These are phyloP conservation scores for Amoebophrya sp. DNA, from an alignment of 169 alveolate species.

Conservation along the genomic window DNA sequence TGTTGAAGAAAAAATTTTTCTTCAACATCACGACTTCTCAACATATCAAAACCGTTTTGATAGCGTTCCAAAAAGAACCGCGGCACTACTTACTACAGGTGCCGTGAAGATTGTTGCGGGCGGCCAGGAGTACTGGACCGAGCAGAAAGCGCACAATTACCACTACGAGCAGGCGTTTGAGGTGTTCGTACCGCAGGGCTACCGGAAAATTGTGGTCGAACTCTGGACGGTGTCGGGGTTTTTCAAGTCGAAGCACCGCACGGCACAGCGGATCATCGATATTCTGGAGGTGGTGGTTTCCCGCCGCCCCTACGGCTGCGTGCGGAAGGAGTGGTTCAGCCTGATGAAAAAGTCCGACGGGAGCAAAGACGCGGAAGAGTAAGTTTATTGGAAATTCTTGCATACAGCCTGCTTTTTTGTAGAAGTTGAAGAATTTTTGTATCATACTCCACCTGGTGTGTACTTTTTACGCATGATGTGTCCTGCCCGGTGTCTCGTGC, in stretches of 20 bases:
- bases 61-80: no score
- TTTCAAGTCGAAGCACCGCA: neutral
- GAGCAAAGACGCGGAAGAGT: neutral
- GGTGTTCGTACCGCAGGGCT: neutral
- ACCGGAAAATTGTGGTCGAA: neutral
- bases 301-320: neutral
- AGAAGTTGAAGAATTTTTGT: no score
- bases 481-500: no score
- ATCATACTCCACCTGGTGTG: no score
- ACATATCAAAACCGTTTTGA: no score
- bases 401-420: no score
- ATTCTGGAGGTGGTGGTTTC: neutral
- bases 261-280: neutral
- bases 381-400: no score
- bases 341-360: neutral
- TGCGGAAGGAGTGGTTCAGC: neutral
- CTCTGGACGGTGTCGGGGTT: neutral
- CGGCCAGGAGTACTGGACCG: neutral
- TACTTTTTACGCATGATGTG: no score
- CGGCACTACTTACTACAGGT: no score
- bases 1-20: no score
- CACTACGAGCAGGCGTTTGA: neutral
- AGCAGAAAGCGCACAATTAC: no score
- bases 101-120: neutral
- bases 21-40: no score